phyloP scores from a whole-genome alignment of 768 basidiomycete species.

The Roridomyces roridus region DNA sequence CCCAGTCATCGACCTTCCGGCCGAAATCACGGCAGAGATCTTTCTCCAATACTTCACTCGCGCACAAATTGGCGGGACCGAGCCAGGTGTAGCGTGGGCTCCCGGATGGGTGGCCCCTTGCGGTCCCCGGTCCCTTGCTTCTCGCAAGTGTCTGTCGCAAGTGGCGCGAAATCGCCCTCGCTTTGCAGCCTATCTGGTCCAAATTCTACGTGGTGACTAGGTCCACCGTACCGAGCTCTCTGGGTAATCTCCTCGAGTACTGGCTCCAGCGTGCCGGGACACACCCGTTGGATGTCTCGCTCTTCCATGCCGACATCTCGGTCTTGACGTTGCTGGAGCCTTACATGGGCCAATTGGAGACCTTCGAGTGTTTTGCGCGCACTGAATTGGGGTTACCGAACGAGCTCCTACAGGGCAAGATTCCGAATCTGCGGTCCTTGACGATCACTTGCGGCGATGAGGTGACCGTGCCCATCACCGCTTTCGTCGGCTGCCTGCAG shows the following conservation, averaged over 20 bases:
- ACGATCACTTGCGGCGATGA: too few species aligned
- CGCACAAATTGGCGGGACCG: too few species aligned
- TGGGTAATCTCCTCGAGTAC: background rate
- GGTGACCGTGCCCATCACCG: too few species aligned
- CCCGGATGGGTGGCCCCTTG: background rate
- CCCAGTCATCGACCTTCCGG: background rate
- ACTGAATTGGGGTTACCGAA: too few species aligned
- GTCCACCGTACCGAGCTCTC: background rate
- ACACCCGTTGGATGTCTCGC: background rate
- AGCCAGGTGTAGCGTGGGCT: too few species aligned
- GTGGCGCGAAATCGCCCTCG: background rate
- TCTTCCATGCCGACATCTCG: background rate
- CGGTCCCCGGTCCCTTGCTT: background rate
- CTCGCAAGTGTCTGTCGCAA: background rate
- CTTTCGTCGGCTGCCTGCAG: too few species aligned
- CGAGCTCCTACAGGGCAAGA: too few species aligned
- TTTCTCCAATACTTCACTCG: conserved; percentile 1
- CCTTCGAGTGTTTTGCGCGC: too few species aligned
- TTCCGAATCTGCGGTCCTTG: too few species aligned
- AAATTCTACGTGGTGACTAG: background rate
- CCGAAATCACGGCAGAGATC: conserved; percentile 2
- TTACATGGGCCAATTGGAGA: too few species aligned
- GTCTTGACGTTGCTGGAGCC: too few species aligned
- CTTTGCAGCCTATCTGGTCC: background rate
- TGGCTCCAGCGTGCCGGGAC: background rate